A percentile compares a stretch with the other conserved stretches of the same genome.
These are phyloP conservation scores for Fonsecaea multimorphosa DNA, from an alignment of 2,329 filamentous ascomycete genomes.

Conservation along the genomic window DNA sequence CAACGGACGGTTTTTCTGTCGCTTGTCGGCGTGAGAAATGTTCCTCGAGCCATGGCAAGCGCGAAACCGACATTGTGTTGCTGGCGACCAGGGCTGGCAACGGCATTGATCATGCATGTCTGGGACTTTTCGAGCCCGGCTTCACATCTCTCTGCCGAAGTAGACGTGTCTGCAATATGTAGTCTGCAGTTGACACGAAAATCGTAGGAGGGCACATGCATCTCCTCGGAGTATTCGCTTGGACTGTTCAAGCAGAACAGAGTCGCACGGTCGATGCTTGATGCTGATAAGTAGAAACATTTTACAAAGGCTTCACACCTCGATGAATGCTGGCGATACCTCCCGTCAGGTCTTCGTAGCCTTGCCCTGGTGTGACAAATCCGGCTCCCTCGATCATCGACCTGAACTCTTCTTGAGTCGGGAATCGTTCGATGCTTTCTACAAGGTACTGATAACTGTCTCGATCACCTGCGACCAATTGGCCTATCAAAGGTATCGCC, in stretches of 20 bases:
- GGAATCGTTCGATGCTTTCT: constrained; percentile 95
- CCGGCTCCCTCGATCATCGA: constrained; percentile 72
- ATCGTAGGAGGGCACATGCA: background rate
- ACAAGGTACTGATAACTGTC: constrained; percentile 99
- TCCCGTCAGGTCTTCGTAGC: constrained; percentile 88
- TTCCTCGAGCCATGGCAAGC: background rate
- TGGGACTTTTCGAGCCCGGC: background rate
- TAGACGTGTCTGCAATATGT: background rate
- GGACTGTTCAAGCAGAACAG: background rate
- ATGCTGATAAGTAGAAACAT: background rate
- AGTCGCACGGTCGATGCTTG: background rate
- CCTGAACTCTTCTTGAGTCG: constrained; percentile 81
- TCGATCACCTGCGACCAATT: constrained; percentile 89
- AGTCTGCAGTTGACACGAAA: background rate
- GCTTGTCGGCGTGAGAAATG: background rate
- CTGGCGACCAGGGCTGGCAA: background rate
- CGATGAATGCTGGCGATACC: constrained; percentile 97
- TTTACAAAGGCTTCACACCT: constrained; percentile 75
- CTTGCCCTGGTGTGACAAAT: constrained; percentile 80
- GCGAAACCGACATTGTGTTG: background rate
- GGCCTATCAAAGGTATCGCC: constrained; percentile 92
- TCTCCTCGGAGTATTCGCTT: background rate
- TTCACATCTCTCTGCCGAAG: background rate
- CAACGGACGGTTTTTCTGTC: background rate
- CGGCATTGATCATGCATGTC: background rate